Conservation (phyloP, 441 rosid genomes). For the Erysimum cheiri region DNA sequence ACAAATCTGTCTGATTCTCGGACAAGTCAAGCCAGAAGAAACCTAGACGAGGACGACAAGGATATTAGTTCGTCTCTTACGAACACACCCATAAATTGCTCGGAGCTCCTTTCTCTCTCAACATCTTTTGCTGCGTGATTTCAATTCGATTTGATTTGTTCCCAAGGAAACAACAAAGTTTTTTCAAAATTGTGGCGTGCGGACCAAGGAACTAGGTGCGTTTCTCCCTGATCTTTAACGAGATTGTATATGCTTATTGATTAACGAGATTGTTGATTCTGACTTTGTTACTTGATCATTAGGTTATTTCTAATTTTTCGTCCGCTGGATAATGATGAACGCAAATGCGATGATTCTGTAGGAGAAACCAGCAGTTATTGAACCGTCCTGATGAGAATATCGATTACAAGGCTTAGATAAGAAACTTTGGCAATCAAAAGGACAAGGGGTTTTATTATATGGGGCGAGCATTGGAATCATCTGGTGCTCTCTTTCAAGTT, state of each 20-base stretch:
- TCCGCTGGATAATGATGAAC: background rate
- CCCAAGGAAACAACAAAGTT: background rate
- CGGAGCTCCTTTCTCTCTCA: slow-evolving; percentile 4
- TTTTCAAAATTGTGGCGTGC: slow-evolving; percentile 22
- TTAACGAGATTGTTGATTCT: slow-evolving; percentile 18
- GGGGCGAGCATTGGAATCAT: slow-evolving; percentile 54
- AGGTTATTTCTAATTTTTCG: background rate
- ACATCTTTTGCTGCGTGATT: background rate
- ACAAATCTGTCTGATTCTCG: slow-evolving; percentile 29
- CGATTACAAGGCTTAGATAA: slow-evolving; percentile 16
- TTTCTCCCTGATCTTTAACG: slow-evolving; percentile 8
- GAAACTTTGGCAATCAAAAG: background rate
- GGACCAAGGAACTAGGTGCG: slow-evolving; percentile 40
- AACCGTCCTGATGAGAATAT: slow-evolving; percentile 7
- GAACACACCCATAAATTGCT: background rate
- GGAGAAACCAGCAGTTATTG: slow-evolving; percentile 16
- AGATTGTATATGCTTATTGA: background rate
- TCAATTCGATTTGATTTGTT: background rate
- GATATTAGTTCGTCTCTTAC: slow-evolving; percentile 4
- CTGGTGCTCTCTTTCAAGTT: slow-evolving; percentile 45
- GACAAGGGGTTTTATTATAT: slow-evolving; percentile 45
- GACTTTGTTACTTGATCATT: background rate
- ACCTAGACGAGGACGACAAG: slow-evolving; percentile 24
- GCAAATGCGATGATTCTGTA: background rate
- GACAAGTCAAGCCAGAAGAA: slow-evolving; percentile 15